Evolutionary conservation across 257 asterid genomes (phyloP).

Genomic region (Fraxinus excelsior): DNA sequence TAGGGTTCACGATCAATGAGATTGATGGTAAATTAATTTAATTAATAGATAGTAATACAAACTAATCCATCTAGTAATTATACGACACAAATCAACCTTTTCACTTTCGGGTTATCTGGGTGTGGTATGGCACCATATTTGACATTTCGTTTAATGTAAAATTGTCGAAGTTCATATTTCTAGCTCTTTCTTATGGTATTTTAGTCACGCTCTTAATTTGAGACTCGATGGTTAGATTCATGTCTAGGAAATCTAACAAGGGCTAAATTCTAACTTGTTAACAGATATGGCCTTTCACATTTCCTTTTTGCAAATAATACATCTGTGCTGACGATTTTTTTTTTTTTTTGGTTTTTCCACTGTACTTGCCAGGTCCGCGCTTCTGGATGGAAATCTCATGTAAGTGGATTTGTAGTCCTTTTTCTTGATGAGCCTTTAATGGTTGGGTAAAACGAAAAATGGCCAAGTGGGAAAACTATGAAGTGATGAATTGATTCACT

Average conservation of each 20-base stretch:
- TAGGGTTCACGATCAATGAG: constrained; percentile 24
- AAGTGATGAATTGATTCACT: constrained; percentile 11
- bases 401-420: constrained; percentile 43
- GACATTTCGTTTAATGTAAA: neutral
- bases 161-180: neutral
- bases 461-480: neutral
- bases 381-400: constrained; percentile 92
- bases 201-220: constrained; percentile 2
- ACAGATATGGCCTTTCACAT: neutral
- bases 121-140: too few species aligned
- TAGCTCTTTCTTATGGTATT: neutral
- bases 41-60: neutral
- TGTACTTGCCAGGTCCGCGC: constrained; percentile 54
- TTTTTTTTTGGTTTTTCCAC: neutral
- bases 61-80: neutral
- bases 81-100: neutral
- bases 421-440: neutral
- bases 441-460: neutral
- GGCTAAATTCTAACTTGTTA: neutral
- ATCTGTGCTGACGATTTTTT: constrained; percentile 22
- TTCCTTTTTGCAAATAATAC: constrained; percentile 3
- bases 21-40: constrained; percentile 3
- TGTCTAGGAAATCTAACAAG: too few species aligned
- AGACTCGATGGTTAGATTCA: neutral
- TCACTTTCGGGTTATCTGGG: too few species aligned